A percentile compares a stretch with the other conserved stretches of the same genome.
phyloP scores from a whole-genome alignment of 2,329 filamentous ascomycete genomes.

The Geosmithia morbida region DNA sequence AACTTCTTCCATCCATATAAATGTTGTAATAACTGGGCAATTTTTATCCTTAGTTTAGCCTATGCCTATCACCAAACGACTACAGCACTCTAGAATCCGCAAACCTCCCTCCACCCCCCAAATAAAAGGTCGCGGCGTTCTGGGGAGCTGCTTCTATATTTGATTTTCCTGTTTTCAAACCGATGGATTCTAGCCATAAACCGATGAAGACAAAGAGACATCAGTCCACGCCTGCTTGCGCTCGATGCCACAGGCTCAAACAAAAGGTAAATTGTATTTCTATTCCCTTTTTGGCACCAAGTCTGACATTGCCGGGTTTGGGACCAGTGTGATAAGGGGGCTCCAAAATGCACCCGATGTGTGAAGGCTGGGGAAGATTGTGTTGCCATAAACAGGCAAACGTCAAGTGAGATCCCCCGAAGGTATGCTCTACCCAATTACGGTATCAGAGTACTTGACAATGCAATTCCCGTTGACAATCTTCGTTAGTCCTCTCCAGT shows the following conservation, averaged over 20 bases:
- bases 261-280: conserved; percentile 3
- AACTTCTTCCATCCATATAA: too few relatives aligned
- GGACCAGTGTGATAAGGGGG: conserved; percentile 5
- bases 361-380: conserved; percentile 4
- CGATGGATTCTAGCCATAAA: background rate
- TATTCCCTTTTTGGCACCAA: background rate
- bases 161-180: background rate
- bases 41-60: too few relatives aligned
- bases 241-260: conserved; percentile 5
- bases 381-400: conserved; percentile 5
- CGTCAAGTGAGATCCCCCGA: conserved; percentile 4
- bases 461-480: background rate
- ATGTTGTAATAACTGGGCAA: too few relatives aligned
- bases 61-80: too few relatives aligned
- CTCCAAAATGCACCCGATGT: conserved; percentile 6
- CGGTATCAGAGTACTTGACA: too few relatives aligned
- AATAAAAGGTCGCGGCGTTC: too few relatives aligned
- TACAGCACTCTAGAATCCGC: too few relatives aligned
- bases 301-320: background rate
- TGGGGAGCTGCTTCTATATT: too few relatives aligned
- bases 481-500: background rate
- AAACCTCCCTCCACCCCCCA: too few relatives aligned
- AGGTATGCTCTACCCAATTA: conserved; percentile 3
- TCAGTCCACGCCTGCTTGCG: conserved; percentile 5
- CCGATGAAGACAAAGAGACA: conserved; percentile 1